phyloP scores from a whole-genome alignment of 306 rosid genomes.

The Sphenostylis stenocarpa region DNA sequence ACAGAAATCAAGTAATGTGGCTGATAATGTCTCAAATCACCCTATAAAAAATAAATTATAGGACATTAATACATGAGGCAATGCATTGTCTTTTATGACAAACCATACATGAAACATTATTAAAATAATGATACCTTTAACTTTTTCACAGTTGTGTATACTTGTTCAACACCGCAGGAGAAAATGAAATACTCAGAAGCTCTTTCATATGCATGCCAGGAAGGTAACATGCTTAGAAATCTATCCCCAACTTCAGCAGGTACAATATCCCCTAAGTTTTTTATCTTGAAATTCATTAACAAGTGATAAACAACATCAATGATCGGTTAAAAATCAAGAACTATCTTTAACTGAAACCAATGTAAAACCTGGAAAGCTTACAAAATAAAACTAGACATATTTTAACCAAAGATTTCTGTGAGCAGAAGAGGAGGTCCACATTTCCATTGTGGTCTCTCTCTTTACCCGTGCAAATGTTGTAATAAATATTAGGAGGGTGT shows the following conservation, averaged over 20 bases:
- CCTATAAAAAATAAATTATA: slow-evolving; percentile 42
- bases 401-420: neutral
- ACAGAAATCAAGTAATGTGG: slow-evolving; percentile 82
- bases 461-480: neutral
- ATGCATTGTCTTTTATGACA: slow-evolving; percentile 13
- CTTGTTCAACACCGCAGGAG: slow-evolving; percentile 74
- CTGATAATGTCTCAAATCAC: slow-evolving; percentile 69
- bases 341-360: slow-evolving; percentile 13
- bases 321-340: slow-evolving; percentile 24
- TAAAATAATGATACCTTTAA: slow-evolving; percentile 67
- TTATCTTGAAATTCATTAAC: slow-evolving; percentile 52
- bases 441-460: neutral
- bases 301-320: slow-evolving; percentile 8
- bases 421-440: neutral
- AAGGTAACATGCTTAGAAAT: slow-evolving; percentile 90
- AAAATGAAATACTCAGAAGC: slow-evolving; percentile 86
- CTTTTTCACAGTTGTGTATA: slow-evolving; percentile 76
- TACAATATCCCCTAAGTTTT: slow-evolving; percentile 67
- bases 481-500: neutral
- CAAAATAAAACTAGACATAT: neutral
- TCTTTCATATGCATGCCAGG: slow-evolving; percentile 99
- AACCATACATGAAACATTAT: slow-evolving; percentile 14
- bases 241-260: slow-evolving; percentile 83
- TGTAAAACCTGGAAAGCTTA: slow-evolving; percentile 16
- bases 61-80: slow-evolving; percentile 4